Base-by-base conservation (phyloP, 2,329 filamentous ascomycete species). In the Cladosporium sp. region DNA sequence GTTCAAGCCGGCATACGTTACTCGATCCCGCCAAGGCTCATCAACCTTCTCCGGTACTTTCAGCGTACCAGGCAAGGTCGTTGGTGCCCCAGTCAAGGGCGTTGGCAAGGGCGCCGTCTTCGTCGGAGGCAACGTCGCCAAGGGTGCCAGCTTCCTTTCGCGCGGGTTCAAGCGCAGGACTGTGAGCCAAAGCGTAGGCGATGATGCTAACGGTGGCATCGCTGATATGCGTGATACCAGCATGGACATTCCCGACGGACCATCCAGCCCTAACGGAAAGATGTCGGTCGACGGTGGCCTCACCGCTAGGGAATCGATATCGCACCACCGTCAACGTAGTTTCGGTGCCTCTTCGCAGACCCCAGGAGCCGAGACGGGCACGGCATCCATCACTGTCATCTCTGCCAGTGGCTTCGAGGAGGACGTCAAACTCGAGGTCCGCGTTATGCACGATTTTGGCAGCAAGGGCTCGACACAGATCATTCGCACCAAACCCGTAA, bases 21-120 rank as follows among this genome's bases (percentile, higher is more conserved):
- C 90, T 15, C 89, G 95, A 65, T 87, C 91, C 14, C 87, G 93
- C 59, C 92, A 97, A 78, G 95, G 95, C 61, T 95, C 93, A 0
- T 93, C 93, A 0, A 97, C 94, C 1, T 97, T 99, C 81, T 90
- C 90, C 0, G 93, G 93, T 36, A 96, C 93, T 0, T 97, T 98
- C 77, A 90, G 89, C 5, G 85, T 89, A 1, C 92, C 95, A 32
- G 92, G 92, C 58, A 93, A 93, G 79, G 93, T 99, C 67, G 91
- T 98, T 32, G 94, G 94, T 44, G 95, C 90, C 21, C 96, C 95
- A n/a, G 90, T 99, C 79, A 98, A 98, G 81, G 93, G 93, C 51
- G 89, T 91, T 41, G 92, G 92, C 34, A 90, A 88, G 66, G 93
- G 92, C 44, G 90, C 86, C 15, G 88, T 87, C 2, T 85, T 81